A percentile compares a stretch with the other conserved stretches of the same genome.
Conservation (phyloP, 1,284 basidiomycete genomes). For the Malassezia sympodialis region DNA sequence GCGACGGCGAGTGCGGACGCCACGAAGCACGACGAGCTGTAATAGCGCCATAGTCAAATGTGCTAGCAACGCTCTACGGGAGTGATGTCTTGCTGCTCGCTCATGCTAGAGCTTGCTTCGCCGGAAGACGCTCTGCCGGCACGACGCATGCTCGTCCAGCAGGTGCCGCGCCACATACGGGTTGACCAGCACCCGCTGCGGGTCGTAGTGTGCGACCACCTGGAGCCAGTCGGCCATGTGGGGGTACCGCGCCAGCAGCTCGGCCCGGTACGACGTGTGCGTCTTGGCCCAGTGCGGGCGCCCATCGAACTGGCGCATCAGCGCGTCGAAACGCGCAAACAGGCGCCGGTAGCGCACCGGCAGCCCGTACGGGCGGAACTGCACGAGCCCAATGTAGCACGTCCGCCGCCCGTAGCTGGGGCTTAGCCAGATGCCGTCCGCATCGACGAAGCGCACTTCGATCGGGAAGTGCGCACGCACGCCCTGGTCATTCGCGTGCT, state of each 20-base stretch:
- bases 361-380: constrained; percentile 83
- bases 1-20: neutral
- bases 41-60: neutral
- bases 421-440: constrained; percentile 87
- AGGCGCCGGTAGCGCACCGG: constrained; percentile 74
- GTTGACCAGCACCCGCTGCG: constrained; percentile 62
- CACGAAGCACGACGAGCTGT: constrained; percentile 6
- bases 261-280: constrained; percentile 63
- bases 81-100: neutral
- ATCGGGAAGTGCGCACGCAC: constrained; percentile 81
- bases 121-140: constrained; percentile 8
- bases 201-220: constrained; percentile 67
- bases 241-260: constrained; percentile 65
- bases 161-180: constrained; percentile 54
- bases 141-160: constrained; percentile 45
- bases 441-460: constrained; percentile 78
- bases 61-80: no score
- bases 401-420: constrained; percentile 70
- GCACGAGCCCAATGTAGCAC: constrained; percentile 90
- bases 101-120: constrained; percentile 8
- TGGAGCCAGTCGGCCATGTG: constrained; percentile 68
- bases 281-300: constrained; percentile 97
- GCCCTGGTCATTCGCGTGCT: constrained; percentile 61
- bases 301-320: constrained; percentile 64
- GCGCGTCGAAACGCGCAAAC: constrained; percentile 69